Conservation (phyloP, 768 basidiomycete species). For the Russula olivacea region DNA sequence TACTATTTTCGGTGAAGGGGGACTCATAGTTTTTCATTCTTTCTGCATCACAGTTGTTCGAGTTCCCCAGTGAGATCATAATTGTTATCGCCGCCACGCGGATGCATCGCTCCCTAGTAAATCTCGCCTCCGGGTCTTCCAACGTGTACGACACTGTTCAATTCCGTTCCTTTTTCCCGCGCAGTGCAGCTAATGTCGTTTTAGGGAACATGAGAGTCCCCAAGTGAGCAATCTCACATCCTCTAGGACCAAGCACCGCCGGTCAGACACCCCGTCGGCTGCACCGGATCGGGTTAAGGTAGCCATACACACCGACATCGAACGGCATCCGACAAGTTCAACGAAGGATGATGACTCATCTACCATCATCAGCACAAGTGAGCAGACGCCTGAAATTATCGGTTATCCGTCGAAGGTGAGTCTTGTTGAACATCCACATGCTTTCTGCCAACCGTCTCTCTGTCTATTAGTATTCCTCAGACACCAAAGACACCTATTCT, state of each 20-base stretch:
- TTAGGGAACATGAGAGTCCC: background rate
- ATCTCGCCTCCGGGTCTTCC: background rate
- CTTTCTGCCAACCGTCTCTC: background rate
- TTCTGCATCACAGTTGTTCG: background rate
- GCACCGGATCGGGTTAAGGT: background rate
- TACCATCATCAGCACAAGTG: background rate
- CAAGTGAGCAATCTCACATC: background rate
- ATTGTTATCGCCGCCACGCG: background rate
- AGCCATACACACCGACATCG: background rate
- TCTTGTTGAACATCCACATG: background rate
- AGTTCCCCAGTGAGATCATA: background rate
- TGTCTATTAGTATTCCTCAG: background rate
- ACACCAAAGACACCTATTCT: background rate
- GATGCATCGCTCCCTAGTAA: background rate
- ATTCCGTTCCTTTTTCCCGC: background rate
- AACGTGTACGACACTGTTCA: background rate
- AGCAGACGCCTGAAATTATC: background rate
- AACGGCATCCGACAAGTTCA: background rate
- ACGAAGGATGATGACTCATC: background rate
- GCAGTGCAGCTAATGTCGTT: background rate
- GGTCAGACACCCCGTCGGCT: background rate
- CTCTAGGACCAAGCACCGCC: background rate
- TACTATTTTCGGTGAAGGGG: background rate
- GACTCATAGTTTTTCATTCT: background rate
- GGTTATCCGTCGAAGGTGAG: background rate